Evolutionary conservation across 2,329 filamentous ascomycete genomes (phyloP), one percentile per base, ranked within the genome.

Genomic region (Plenodomus tracheiphilus): DNA sequence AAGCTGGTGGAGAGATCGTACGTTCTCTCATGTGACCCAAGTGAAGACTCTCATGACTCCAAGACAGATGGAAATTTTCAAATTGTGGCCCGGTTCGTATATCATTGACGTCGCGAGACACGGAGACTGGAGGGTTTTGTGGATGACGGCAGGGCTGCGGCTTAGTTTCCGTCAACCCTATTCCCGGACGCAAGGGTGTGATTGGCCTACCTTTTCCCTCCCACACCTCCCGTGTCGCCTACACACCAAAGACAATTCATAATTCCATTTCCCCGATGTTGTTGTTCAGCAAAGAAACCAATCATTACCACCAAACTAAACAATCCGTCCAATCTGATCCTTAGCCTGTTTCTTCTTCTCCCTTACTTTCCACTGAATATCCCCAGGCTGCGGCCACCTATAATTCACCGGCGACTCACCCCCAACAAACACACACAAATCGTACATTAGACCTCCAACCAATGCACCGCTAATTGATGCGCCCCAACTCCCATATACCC

Each of bases 361-460:
- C 13, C 43, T 42, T 0, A 41, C 30, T 35, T 49, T 62, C 52
- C 58, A 57, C 44, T 58, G 58, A 16, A 67, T 52, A 13, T 67
- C 65, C 1, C 54, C 52, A 7, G 56, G 56, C 28, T 53, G 49
- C 25, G 64, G 63, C 64, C 64, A 68, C 25, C 54, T 51, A 42
- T 68, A 69, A 35, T 69, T 69, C 17, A 68, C 58, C 5, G 65
- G 64, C 19, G 52, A 58, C 54, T 69, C 64, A 2, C 61, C 61
- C 6, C 66, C 66, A 15, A 63, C 63, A 39, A 69, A 68, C 34
- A 69, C 51, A n/a, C 68, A 62, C 9, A 61, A 25, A 46, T 68
- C 65, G 18, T 69, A 69, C n/a, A 68, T 43, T 4, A 68, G 51
- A 2, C 58, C 64, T 8, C 65, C 66, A 32, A 59, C 51, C 13